These are phyloP conservation scores for Gossypium lobatum DNA, from an alignment of 441 rosid species.

Conservation along the genomic window DNA sequence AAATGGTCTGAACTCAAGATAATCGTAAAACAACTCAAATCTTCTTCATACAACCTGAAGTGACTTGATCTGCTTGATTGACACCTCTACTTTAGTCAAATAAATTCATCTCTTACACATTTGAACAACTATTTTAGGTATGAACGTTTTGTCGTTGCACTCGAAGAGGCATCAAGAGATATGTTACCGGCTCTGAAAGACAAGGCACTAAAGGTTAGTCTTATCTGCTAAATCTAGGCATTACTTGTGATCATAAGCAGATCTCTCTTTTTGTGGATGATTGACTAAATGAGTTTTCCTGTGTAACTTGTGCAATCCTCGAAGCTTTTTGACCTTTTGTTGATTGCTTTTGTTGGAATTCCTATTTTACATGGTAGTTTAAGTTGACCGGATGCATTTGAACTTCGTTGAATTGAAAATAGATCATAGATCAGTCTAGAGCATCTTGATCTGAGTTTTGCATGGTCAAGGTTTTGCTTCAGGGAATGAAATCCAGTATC, in stretches of 20 bases:
- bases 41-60: neutral
- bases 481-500: neutral
- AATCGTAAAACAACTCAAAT: neutral
- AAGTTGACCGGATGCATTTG: neutral
- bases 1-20: neutral
- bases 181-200: slow-evolving; percentile 77
- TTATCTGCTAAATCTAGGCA: neutral
- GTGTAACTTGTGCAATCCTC: neutral
- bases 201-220: slow-evolving; percentile 75
- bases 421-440: neutral
- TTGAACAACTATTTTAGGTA: slow-evolving; percentile 43
- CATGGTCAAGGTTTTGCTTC: neutral
- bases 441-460: neutral
- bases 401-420: neutral
- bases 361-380: neutral
- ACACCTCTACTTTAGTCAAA: neutral
- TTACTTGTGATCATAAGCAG: neutral
- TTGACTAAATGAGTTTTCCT: neutral
- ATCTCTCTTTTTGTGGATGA: slow-evolving; percentile 2
- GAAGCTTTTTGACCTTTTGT: neutral
- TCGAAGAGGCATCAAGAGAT: slow-evolving; percentile 95
- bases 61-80: no score
- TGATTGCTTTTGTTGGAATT: neutral
- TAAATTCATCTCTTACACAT: neutral
- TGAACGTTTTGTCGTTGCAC: slow-evolving; percentile 72